Evolutionary conservation across 352 stramenopile genomes (phyloP).

Genomic region (Globisporangium splendens): DNA sequence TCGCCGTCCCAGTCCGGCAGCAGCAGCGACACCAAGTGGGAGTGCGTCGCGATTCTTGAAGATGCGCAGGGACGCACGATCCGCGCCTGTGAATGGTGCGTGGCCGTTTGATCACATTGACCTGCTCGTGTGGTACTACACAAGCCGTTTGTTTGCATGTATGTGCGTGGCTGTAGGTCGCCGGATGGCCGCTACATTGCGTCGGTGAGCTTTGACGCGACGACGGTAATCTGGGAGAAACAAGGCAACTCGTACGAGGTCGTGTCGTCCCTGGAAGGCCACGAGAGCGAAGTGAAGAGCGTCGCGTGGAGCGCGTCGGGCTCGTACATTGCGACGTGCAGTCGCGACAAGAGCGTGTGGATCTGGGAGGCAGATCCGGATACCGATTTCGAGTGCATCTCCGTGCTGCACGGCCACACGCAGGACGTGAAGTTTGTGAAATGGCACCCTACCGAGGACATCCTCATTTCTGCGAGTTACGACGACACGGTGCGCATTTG

Average conservation of each 20-base stretch:
- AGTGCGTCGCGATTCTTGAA: slow-evolving; percentile 90
- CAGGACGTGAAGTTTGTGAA: slow-evolving; percentile 96
- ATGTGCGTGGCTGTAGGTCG: slow-evolving; percentile 30
- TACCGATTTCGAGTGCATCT: slow-evolving; percentile 97
- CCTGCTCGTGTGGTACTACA: background rate
- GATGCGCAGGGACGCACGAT: slow-evolving; percentile 95
- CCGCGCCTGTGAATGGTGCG: slow-evolving; percentile 91
- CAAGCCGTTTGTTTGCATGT: background rate
- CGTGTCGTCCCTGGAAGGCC: slow-evolving; percentile 95
- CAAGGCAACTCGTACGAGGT: slow-evolving; percentile 89
- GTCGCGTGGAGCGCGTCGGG: slow-evolving; percentile 94
- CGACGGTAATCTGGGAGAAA: slow-evolving; percentile 93
- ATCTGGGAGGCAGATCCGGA: slow-evolving; percentile 95
- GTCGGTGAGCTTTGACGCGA: slow-evolving; percentile 96
- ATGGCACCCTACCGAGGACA: slow-evolving; percentile 88
- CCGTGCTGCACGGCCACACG: slow-evolving; percentile 94
- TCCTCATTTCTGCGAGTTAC: slow-evolving; percentile 91
- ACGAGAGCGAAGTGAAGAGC: slow-evolving; percentile 98
- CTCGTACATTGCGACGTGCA: slow-evolving; percentile 94
- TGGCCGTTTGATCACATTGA: background rate
- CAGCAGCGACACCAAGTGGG: slow-evolving; percentile 50
- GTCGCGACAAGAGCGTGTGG: slow-evolving; percentile 98
- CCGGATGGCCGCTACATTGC: slow-evolving; percentile 86
- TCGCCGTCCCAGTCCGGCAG: slow-evolving; percentile 20
- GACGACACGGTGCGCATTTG: slow-evolving; percentile 96